Evolutionary conservation across 2,329 filamentous ascomycete species (phyloP), one percentile per base, ranked within the genome.

Genomic region (Aspergillus ibericus): DNA sequence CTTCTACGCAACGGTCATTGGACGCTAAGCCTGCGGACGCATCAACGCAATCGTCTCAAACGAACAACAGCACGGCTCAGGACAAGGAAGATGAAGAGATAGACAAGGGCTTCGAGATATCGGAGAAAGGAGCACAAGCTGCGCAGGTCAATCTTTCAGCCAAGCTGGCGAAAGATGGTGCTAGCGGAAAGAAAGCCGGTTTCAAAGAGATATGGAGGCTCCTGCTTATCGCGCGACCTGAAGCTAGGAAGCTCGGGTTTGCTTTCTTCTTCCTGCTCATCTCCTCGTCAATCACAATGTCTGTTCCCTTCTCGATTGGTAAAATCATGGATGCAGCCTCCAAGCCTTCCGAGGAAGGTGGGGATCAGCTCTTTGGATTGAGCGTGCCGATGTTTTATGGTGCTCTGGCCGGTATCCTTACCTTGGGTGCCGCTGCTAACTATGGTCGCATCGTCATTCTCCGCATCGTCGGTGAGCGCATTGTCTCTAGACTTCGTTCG

Each of bases 271-370:
- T 96, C 71, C 82, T 99, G 52, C 82, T 99, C 59, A 83, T 97
- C 62, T 97, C 93, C 15, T 98, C 93, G 4, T 85, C 87, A 53
- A 92, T 99, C 66, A 96, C 93, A 58, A 96, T 99, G 90, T 93
- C 92, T 2, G 91, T 99, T 59, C 95, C 95, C 1, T 96, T 97
- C 72, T 96, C 93, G 0, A 96, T 99, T 64, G 95, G 95, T 57
- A 93, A 93, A 72, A 96, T 99, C 62, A 81, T 99, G 73, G 95
- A 99, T 76, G 85, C 95, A 54, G 92, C 93, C 8, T 96, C 92
- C 9, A 89, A 92, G 69, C 82, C 85, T 40, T 80, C 85, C 8
- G 80, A 82, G 18, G 87, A 89, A 53, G 36, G 86, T 18, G 81
- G 82, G 20, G 70, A 80, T 35, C 85, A 85, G 56, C 81, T 98